Percentiles rank a stretch among this genome's conserved stretches.
phyloP scores from a whole-genome alignment of 1,284 basidiomycete genomes.

The Uromyces viciae-fabae region DNA sequence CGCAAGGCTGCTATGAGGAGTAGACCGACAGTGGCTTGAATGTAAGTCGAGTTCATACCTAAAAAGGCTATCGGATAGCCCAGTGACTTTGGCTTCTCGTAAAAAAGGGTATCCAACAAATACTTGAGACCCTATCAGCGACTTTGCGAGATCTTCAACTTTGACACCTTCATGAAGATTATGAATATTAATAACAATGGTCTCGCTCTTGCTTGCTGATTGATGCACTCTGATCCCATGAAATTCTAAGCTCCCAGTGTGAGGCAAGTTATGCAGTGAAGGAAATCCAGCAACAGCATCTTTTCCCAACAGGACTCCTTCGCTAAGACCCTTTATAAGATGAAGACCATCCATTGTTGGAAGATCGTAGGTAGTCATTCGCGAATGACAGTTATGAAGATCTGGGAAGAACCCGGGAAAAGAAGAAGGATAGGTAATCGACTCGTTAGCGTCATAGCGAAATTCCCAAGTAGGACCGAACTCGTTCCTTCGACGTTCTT shows the following conservation, averaged over 20 bases:
- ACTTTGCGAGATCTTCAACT: constrained; percentile 67
- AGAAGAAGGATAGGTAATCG: constrained; percentile 71
- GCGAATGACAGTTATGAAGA: constrained; percentile 74
- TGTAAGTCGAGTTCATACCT: constrained; percentile 68
- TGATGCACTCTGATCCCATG: constrained; percentile 94
- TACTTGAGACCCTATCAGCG: constrained; percentile 71
- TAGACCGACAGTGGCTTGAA: constrained; percentile 66
- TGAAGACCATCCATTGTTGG: constrained; percentile 77
- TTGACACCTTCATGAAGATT: constrained; percentile 64
- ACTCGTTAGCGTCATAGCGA: constrained; percentile 62
- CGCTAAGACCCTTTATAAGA: constrained; percentile 77
- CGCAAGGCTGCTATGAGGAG: constrained; percentile 65
- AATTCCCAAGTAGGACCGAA: constrained; percentile 79
- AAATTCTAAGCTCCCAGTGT: constrained; percentile 70
- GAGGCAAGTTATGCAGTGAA: constrained; percentile 80
- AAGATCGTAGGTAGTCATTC: constrained; percentile 70
- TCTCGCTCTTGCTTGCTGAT: constrained; percentile 80
- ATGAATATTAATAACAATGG: constrained; percentile 81
- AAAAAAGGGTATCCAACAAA: constrained; percentile 93
- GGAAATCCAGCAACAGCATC: constrained; percentile 39
- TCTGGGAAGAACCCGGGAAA: constrained; percentile 91
- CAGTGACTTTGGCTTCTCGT: constrained; percentile 81
- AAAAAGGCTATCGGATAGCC: constrained; percentile 81
- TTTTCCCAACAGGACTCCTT: constrained; percentile 81
- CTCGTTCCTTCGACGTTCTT: constrained; percentile 73